These are phyloP conservation scores for Podospora pseudopauciseta DNA, from an alignment of 495 filamentous ascomycete genomes.

Conservation along the genomic window DNA sequence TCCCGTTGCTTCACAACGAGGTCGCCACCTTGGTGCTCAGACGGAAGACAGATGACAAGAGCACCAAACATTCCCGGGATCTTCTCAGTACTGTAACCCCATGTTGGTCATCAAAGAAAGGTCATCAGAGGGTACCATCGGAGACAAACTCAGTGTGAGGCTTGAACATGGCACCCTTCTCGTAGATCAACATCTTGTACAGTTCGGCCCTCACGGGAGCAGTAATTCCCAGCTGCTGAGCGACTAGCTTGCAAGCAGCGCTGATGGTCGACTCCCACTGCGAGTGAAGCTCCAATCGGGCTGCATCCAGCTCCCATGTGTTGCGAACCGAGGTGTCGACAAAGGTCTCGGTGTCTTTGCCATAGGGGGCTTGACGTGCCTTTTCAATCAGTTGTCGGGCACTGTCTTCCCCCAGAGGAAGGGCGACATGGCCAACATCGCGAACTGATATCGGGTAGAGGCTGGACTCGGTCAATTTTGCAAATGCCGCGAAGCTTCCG, in stretches of 20 bases:
- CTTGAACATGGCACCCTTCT: slow-evolving; percentile 53
- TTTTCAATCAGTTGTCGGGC: slow-evolving; percentile 40
- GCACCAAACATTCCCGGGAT: slow-evolving; percentile 56
- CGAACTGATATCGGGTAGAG: slow-evolving; percentile 32
- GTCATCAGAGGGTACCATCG: not conserved
- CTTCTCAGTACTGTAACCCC: slow-evolving; percentile 41
- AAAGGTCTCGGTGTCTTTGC: slow-evolving; percentile 43
- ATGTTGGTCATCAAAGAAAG: slow-evolving; percentile 8
- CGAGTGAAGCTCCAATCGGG: slow-evolving; percentile 43
- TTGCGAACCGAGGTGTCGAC: slow-evolving; percentile 48
- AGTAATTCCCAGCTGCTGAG: slow-evolving; percentile 34
- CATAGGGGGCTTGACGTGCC: slow-evolving; percentile 46
- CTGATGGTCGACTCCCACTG: slow-evolving; percentile 34
- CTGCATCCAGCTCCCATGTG: slow-evolving; percentile 48
- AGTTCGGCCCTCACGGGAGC: slow-evolving; percentile 38
- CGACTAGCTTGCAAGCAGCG: slow-evolving; percentile 21
- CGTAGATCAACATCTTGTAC: slow-evolving; percentile 57
- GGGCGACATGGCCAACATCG: slow-evolving; percentile 36
- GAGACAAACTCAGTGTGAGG: slow-evolving; percentile 44
- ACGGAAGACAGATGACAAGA: slow-evolving; percentile 53
- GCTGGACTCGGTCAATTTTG: not conserved
- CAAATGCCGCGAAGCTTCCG: slow-evolving; percentile 16
- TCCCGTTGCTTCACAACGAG: slow-evolving; percentile 43
- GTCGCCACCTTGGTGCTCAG: slow-evolving; percentile 50
- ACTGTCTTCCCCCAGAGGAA: slow-evolving; percentile 42